Evolutionary conservation across 768 basidiomycete species (phyloP), one percentile per base, ranked within the genome.

Genomic region (Lactarius pseudohatsudake): DNA sequence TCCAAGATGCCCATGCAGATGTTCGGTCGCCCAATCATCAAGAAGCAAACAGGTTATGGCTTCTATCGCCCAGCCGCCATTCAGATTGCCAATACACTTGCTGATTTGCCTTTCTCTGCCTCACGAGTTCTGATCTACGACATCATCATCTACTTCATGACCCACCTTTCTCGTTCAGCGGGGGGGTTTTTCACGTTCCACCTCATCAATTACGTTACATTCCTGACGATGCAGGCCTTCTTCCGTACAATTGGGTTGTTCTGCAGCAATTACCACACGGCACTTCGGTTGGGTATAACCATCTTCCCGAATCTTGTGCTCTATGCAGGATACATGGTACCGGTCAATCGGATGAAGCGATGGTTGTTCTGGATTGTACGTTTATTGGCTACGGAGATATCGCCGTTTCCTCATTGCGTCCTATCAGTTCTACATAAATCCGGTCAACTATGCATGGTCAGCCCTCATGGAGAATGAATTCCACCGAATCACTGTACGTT

Each of bases 381-480:
- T 80, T 3, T 2, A 18, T 62, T 65, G 9, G 1, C 32, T 41
- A 3, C 18, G 10, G 8, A 34, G n/a, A 30, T 54, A 18, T 34
- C 16, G 20, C 86, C 11, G 0, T 13, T 7, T 45, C 30, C 65
- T 28, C 20, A 54, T 36, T 26, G 32, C 26, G n/a, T 64, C 7
- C n/a, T 32, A 50, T 81, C 84, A 86, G 87, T 91, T 83, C 79
- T 94, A 94, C 76, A 75, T 93, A 68, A 89, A 95, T 73, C 94
- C 94, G 0, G 9, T 71, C 3, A 43, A 30, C 32, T 70, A 69
- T 56, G 87, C 85, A 0, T 94, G 90, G 83, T 85, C 89, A 67
- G 87, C 85, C 2, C 79, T 84, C 53, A 90, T 96, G 87, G 86
- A 90, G 76, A 96, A 95, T 74, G 94, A 96, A 74, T 94, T 96